Conservation (phyloP, 2,329 filamentous ascomycete genomes). For the Ceratocystis ficicola region DNA sequence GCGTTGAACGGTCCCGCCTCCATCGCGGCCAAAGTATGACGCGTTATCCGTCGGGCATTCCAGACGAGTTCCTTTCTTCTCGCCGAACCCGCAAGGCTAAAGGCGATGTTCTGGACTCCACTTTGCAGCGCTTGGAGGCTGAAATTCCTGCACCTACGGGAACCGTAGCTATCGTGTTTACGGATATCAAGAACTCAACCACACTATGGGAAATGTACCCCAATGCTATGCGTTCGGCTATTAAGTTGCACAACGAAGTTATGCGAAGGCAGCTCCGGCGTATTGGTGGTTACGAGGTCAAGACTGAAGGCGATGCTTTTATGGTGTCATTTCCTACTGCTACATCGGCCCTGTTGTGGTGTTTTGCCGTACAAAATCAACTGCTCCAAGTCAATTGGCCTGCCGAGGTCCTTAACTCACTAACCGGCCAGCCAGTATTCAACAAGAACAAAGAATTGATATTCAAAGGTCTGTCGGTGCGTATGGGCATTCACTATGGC, state of each 20-base stretch:
- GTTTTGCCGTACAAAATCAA: conserved; percentile 81
- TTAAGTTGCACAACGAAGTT: conserved; percentile 93
- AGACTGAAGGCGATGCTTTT: conserved; percentile 98
- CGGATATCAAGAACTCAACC: conserved; percentile 97
- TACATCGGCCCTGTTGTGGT: conserved; percentile 89
- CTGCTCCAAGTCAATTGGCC: conserved; percentile 88
- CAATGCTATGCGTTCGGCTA: conserved; percentile 88
- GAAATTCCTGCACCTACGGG: conserved; percentile 87
- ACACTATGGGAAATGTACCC: conserved; percentile 92
- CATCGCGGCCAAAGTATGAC: conserved; percentile 74
- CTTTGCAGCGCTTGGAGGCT: conserved; percentile 70
- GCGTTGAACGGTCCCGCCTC: conserved; percentile 58
- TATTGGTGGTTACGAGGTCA: conserved; percentile 96
- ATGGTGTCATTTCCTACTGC: conserved; percentile 98
- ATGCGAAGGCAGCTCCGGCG: conserved; percentile 87
- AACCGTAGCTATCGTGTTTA: conserved; percentile 88
- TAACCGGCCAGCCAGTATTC: conserved; percentile 67
- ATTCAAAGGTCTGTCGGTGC: conserved; percentile 84
- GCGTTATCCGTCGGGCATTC: conserved; percentile 58
- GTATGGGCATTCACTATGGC: conserved; percentile 97
- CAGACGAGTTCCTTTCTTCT: conserved; percentile 52
- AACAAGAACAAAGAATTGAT: conserved; percentile 82
- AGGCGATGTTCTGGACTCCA: conserved; percentile 65
- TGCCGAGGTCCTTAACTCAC: conserved; percentile 75
- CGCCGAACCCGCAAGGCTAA: conserved; percentile 54